These are phyloP conservation scores for Bolboschoenoplectus hybrid DNA, from an alignment of 202 grass and related monocot species.

Conservation along the genomic window DNA sequence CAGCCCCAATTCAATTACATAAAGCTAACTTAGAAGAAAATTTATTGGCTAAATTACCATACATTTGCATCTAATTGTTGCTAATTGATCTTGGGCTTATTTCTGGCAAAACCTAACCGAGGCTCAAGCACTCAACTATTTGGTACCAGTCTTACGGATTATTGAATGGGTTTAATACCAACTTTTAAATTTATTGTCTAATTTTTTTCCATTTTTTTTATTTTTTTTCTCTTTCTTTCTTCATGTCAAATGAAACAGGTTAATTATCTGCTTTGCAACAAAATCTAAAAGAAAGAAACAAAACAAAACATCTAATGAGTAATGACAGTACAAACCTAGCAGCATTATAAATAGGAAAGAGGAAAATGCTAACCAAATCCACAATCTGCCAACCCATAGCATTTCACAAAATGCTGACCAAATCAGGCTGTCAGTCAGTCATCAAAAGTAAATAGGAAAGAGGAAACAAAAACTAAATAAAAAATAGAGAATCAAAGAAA, in stretches of 20 bases:
- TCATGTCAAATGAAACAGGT: no score
- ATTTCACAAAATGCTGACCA: background rate
- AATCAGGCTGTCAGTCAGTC: background rate
- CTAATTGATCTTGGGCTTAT: background rate
- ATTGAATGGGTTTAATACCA: background rate
- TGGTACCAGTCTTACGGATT: background rate
- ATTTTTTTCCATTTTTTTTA: no score
- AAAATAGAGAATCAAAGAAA: background rate
- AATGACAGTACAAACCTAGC: background rate
- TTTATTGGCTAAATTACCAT: background rate
- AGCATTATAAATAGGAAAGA: background rate
- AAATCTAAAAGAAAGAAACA: background rate
- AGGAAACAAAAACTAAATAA: background rate
- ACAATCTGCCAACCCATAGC: background rate
- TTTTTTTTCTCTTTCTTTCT: no score
- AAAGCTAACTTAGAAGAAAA: background rate
- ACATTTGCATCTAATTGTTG: background rate
- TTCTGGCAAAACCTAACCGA: background rate
- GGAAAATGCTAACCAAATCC: background rate
- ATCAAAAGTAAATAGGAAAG: background rate
- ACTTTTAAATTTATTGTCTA: background rate
- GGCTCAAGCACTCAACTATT: background rate
- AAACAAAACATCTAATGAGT: background rate
- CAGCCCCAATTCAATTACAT: background rate
- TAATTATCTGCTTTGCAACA: no score